Evolutionary conservation across 2,329 filamentous ascomycete species (phyloP), one percentile per base, ranked within the genome.

Genomic region (Rutstroemia sp.): DNA sequence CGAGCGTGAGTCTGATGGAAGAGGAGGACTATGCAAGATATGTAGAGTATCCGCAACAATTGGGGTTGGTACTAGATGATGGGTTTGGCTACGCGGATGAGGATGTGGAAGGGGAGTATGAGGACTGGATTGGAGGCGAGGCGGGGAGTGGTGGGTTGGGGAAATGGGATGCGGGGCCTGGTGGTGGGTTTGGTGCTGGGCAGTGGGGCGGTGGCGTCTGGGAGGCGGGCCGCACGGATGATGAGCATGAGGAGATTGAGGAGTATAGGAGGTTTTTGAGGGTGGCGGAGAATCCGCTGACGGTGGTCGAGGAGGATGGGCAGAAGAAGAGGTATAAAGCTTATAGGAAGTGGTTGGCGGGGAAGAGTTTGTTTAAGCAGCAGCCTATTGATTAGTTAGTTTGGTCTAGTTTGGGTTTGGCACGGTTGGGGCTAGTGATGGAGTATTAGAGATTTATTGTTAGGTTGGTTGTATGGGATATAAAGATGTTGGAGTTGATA

Each of bases 351-450:
- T 99, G 94, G 92, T 76, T 99, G 68, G 81, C 85, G 60, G 92
- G 92, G 17, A 97, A 96, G 76, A 96, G 90, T 66, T 80, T 97
- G 66, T 97, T 97, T 71, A 97, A 97, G 73, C 92, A 96, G 77
- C 83, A 86, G 71, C 83, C 86, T 47, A 76, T 78, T 61, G 76
- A 78, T 67, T 70, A 51, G 49, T 48, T 51, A 10, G 17, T 10
- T 42, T 14, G 2, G 17, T 44, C 2, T 27, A 30, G 4, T 10
- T 23, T 6, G 36, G n/a, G 14, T 8, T 25, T 2, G 5, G 25
- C 39, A 21, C 2, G 3, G 7, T 40, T 4, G 1, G 39, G 39
- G 39, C 4, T 30, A 2, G 9, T 30, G 27, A 30, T 30, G 27
- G 10, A 10, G 27, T 30, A 30, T 9, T 7, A 30, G 27, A 10